Conservation (phyloP, 192 early-diverging fungal species). For the Kappamyces sp. region DNA sequence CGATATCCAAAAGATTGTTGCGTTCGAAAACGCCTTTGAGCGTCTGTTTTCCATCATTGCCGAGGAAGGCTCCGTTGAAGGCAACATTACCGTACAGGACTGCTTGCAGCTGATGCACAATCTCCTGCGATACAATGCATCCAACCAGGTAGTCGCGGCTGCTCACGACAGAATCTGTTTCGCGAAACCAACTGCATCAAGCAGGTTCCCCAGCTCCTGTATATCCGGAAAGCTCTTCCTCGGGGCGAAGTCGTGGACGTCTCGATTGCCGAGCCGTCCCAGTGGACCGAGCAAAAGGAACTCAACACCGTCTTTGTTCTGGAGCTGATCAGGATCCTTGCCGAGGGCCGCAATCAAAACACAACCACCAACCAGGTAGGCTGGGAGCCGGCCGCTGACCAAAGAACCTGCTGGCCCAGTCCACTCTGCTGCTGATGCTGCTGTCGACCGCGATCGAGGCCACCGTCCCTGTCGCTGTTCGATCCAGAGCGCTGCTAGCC, state of each 20-base stretch:
- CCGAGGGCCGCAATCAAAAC: conserved; percentile 81
- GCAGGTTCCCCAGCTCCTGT: conserved; percentile 55
- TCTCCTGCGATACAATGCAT: conserved; percentile 90
- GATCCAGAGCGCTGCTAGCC: conserved; percentile 77
- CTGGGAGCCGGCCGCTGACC: not conserved
- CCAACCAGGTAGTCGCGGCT: conserved; percentile 75
- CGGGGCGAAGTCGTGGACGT: not conserved
- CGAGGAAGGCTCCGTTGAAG: conserved; percentile 85
- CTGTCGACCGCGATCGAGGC: conserved; percentile 72
- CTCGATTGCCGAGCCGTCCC: conserved; percentile 24
- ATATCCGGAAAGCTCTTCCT: not conserved
- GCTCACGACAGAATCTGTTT: conserved; percentile 70
- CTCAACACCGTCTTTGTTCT: conserved; percentile 83
- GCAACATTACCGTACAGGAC: conserved; percentile 95
- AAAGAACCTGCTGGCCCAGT: conserved; percentile 76
- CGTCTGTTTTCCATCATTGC: conserved; percentile 78
- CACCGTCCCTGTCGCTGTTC: conserved; percentile 70
- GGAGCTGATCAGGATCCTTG: conserved; percentile 83
- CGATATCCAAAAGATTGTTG: conserved; percentile 98
- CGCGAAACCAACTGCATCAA: conserved; percentile 93
- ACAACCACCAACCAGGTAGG: conserved; percentile 77
- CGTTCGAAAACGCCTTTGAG: conserved; percentile 98
- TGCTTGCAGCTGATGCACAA: conserved; percentile 90
- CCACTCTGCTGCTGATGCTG: conserved; percentile 71
- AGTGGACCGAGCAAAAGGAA: conserved; percentile 78